These are phyloP conservation scores for Sporopachydermia lactativora DNA, from an alignment of 805 yeast species.

Conservation along the genomic window DNA sequence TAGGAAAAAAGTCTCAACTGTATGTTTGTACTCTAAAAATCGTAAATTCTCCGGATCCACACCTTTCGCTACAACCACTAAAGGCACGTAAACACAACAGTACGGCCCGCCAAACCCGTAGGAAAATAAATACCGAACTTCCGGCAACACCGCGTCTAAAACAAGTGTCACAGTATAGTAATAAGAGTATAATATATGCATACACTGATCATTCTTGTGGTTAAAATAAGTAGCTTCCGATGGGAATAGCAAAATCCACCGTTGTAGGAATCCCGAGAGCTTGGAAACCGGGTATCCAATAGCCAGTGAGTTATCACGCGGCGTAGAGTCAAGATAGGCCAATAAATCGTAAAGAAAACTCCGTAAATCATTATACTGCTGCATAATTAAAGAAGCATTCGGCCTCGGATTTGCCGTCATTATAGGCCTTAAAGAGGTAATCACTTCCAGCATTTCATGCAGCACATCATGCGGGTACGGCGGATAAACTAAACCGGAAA, in stretches of 20 bases:
- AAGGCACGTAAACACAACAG: constrained; percentile 6
- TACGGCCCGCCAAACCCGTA: constrained; percentile 23
- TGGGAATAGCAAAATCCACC: constrained; percentile 16
- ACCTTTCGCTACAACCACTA: background rate
- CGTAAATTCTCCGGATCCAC: background rate
- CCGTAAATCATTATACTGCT: background rate
- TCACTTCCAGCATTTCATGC: constrained; percentile 1
- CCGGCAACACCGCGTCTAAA: constrained; percentile 23
- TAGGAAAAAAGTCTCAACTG: background rate
- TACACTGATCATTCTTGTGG: constrained; percentile 4
- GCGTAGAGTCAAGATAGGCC: constrained; percentile 1
- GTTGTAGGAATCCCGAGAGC: constrained; percentile 13
- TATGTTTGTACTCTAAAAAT: background rate
- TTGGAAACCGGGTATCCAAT: constrained; percentile 1
- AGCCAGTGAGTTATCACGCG: background rate
- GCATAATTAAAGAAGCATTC: background rate
- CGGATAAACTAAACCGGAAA: background rate
- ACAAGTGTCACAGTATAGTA: constrained; percentile 21
- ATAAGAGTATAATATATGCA: constrained; percentile 17
- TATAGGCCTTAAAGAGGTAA: background rate
- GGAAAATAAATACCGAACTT: constrained; percentile 21
- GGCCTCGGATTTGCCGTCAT: background rate
- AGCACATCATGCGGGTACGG: background rate
- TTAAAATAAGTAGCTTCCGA: constrained; percentile 10
- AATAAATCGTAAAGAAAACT: background rate